Base-by-base conservation (phyloP, 1,139 yeast species). In the Diutina mesorugosa region DNA sequence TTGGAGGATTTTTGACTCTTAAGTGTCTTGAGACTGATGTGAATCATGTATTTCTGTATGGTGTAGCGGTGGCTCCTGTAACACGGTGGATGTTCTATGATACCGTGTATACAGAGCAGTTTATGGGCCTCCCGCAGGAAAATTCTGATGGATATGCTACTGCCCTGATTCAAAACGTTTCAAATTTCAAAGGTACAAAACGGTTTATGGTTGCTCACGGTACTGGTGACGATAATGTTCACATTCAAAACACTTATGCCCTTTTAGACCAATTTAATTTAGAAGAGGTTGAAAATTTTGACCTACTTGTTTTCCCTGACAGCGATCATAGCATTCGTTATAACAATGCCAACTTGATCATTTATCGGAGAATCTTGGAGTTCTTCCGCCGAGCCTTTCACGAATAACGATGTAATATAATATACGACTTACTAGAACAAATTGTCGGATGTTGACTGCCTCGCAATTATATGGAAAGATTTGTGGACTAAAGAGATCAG, bases 221-320 rank as follows among this genome's bases (percentile, higher is more conserved):
- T 9, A 80, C 88, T 1, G 93, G 91, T 21, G 95, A 87, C 67
- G 95, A 87, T 66, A 87, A 87, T 61, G 95, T 87, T 48, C 95
- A 87, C 67, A 79, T 85, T 66, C 95, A 87, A 66, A 84, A 87
- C 68, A 73, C 86, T 28, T 75, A 85, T 60, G 83, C 81, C 65
- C 71, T 87, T 28, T 66, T 87, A 56, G 93, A 87, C 65, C 73
- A 77, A 59, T 74, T 86, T 60, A 80, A 86, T 64, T 64, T 83
- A 57, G 78, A 72, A 10, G 74, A 72, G 5, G 76, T 86, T 48
- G 89, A 85, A 63, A 87, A 87, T 67, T 87, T 81, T 62, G 93
- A 87, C 64, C 73, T 85, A 61, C 84, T 83, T 74, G 78, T 85
- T 3, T 87, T 85, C 76, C 93, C 95, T 2, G 95, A 87, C 65